Percentiles rank a stretch among this genome's conserved stretches.
Evolutionary conservation across 805 yeast genomes (phyloP).

Genomic region (Cyberlindnera galapagoensis): DNA sequence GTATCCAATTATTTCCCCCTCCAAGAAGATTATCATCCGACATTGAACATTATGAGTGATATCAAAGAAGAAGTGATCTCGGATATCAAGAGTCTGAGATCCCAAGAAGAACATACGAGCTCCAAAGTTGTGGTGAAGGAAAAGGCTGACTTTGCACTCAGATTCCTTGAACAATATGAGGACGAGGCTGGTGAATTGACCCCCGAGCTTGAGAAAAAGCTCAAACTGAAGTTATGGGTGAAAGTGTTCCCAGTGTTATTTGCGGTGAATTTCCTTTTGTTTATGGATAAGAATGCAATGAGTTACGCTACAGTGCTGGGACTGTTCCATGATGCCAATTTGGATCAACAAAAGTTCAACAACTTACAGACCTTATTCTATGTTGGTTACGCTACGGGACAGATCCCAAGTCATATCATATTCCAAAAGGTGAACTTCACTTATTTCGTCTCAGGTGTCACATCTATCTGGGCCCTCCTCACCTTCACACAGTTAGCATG

Average conservation of each 20-base stretch:
- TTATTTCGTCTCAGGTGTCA: constrained; percentile 3
- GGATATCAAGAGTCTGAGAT: too few relatives aligned
- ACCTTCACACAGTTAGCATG: constrained; percentile 2
- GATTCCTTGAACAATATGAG: constrained; percentile 9
- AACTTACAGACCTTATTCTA: constrained; percentile 9
- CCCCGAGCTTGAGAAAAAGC: constrained; percentile 7
- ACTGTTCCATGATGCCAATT: constrained; percentile 6
- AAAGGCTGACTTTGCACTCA: constrained; percentile 23
- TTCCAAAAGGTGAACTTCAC: constrained; percentile 8
- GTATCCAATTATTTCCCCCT: too few relatives aligned
- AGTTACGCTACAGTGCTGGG: constrained; percentile 13
- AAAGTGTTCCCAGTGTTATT: constrained; percentile 20
- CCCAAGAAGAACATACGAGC: background rate
- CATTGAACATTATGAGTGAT: too few relatives aligned
- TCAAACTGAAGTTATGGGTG: constrained; percentile 12
- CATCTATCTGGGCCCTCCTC: constrained; percentile 10
- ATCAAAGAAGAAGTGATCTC: too few relatives aligned
- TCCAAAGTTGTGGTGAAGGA: constrained; percentile 8
- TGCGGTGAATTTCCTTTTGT: constrained; percentile 11
- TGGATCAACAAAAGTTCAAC: constrained; percentile 8
- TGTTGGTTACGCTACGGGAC: constrained; percentile 11
- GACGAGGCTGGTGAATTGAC: constrained; percentile 14
- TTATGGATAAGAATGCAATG: constrained; percentile 15
- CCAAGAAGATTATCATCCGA: too few relatives aligned
- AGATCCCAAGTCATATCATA: constrained; percentile 7